phyloP scores from a whole-genome alignment of 768 basidiomycete species.

The Mrakia gelida region DNA sequence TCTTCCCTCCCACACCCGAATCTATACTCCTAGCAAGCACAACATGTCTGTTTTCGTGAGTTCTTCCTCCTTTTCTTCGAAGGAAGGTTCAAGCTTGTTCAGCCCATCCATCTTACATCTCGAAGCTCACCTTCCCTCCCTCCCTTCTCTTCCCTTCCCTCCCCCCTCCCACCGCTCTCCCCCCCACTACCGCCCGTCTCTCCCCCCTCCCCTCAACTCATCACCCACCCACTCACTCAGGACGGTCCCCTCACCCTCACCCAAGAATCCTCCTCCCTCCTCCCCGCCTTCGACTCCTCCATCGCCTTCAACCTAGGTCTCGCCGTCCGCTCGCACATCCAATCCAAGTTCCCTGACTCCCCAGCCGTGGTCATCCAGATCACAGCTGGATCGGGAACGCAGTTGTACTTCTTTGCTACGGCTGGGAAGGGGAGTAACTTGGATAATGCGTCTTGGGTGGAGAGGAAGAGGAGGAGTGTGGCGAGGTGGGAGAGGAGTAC shows the following conservation, averaged over 20 bases:
- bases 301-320: slow-evolving; percentile 25
- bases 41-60: background rate
- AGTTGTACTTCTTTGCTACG: slow-evolving; percentile 29
- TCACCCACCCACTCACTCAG: background rate
- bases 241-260: background rate
- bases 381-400: slow-evolving; percentile 18
- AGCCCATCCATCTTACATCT: background rate
- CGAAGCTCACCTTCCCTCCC: background rate
- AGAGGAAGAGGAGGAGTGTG: slow-evolving; percentile 15
- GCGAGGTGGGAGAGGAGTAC: background rate
- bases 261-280: slow-evolving; percentile 23
- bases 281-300: slow-evolving; percentile 19
- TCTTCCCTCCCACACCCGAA: background rate
- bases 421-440: background rate
- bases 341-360: background rate
- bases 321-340: slow-evolving; percentile 13
- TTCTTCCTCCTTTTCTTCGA: background rate
- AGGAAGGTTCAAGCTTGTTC: background rate
- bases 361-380: slow-evolving; percentile 25
- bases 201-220: background rate
- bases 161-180: no score
- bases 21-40: no score
- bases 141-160: background rate
- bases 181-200: no score
- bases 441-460: slow-evolving; percentile 18